Evolutionary conservation across 495 filamentous ascomycete genomes (phyloP), one percentile per base, ranked within the genome.

Genomic region (Xylaria grammica): DNA sequence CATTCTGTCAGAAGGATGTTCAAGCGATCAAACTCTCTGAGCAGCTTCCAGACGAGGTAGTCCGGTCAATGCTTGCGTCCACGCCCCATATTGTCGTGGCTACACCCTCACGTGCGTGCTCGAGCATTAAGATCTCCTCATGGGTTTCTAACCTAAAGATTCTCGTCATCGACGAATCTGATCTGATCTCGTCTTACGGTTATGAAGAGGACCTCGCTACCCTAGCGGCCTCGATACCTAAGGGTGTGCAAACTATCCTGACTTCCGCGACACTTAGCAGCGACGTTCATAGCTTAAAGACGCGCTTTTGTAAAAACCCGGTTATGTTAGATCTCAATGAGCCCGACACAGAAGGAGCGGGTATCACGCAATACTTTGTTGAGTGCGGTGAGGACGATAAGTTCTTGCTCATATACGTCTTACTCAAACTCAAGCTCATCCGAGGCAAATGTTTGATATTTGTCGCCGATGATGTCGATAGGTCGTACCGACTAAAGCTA

Each of bases 391-490:
- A 98, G 78, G 95, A 98, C 60, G 95, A 98, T 69, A 99, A 99
- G 69, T 99, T 97, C 77, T 81, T 99, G 32, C 81, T 99, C 24
- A 85, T 89, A 22, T 98, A 97, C 71, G 89, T 97, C 56, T 93
- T 98, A 70, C 94, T 97, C 81, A 96, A 96, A 76, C 83, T 98
- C 9, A 91, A 96, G 77, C 79, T 98, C 19, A 88, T 99, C 74
- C 96, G 96, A 75, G 95, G 96, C 45, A 97, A 97, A 74, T 90
- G 88, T 56, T 90, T 99, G 65, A 89, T 98, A 58, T 99, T 98
- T 69, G 96, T 98, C 2, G 89, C 85, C 27, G 94, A 97, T 67
- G 94, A 98, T 67, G 89, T 97, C 56, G 96, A 98, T 74, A 85
- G 95, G 60, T 93, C 91, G 68, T 99, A 99, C 77, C 86, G 96